A percentile compares a stretch with the other conserved stretches of the same genome.
Evolutionary conservation across 768 basidiomycete genomes (phyloP).

Genomic region (Gelatoporia subvermispora): DNA sequence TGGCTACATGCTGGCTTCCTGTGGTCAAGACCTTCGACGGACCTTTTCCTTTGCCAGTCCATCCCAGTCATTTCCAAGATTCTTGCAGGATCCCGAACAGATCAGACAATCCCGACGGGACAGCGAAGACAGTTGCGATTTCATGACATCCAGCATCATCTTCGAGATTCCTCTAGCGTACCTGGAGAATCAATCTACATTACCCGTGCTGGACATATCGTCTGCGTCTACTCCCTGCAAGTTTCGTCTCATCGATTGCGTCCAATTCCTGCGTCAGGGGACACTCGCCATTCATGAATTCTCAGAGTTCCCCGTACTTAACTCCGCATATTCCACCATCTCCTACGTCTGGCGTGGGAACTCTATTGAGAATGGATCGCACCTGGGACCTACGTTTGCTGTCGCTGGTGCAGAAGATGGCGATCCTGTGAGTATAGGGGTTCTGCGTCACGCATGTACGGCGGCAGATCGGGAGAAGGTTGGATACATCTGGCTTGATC

Average conservation of each 20-base stretch:
- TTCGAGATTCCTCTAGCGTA: too few relatives aligned
- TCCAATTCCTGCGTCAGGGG: neutral
- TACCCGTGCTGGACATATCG: slow-evolving; percentile 1
- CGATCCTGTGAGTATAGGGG: slow-evolving; percentile 6
- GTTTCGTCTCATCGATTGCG: slow-evolving; percentile 9
- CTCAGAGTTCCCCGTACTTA: slow-evolving; percentile 1
- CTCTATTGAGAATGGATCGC: neutral
- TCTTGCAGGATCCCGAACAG: too few relatives aligned
- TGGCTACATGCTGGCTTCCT: too few relatives aligned
- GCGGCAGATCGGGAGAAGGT: neutral
- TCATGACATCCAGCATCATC: too few relatives aligned
- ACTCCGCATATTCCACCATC: slow-evolving; percentile 5
- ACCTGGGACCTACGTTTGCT: neutral
- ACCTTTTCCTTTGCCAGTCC: too few relatives aligned
- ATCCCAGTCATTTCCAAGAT: too few relatives aligned
- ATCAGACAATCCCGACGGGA: too few relatives aligned
- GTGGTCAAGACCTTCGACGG: too few relatives aligned
- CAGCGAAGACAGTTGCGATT: too few relatives aligned
- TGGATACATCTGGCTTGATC: slow-evolving; percentile 8
- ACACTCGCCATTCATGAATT: slow-evolving; percentile 6
- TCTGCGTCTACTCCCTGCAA: neutral
- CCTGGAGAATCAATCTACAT: too few relatives aligned
- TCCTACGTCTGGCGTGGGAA: slow-evolving; percentile 11
- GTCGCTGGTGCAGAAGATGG: slow-evolving; percentile 4
- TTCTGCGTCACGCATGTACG: slow-evolving; percentile 3